Evolutionary conservation across 2,329 filamentous ascomycete species (phyloP).

Genomic region (Dactylellina drechsleri): DNA sequence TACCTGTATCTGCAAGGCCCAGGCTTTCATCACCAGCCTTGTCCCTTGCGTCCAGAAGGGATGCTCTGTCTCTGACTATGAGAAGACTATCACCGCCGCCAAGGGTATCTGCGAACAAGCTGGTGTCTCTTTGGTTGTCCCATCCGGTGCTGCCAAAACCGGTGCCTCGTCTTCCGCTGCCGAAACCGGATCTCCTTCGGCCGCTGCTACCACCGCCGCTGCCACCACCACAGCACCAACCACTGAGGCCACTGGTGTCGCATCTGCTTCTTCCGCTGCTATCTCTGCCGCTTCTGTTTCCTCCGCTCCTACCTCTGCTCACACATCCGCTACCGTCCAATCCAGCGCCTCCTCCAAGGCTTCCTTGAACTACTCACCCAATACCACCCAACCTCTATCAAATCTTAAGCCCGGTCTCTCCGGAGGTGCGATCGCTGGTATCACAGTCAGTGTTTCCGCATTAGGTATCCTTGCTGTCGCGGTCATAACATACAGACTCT

Average conservation of each 20-base stretch:
- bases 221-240: slow-evolving; percentile 36
- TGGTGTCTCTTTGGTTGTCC: slow-evolving; percentile 57
- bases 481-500: no score
- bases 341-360: slow-evolving; percentile 2
- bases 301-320: neutral
- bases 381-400: no score
- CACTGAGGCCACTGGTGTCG: slow-evolving; percentile 27
- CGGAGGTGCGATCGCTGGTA: no score
- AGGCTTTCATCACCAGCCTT: slow-evolving; percentile 65
- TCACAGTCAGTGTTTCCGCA: no score
- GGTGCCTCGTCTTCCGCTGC: slow-evolving; percentile 53
- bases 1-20: slow-evolving; percentile 65
- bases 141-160: neutral
- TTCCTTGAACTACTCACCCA: no score
- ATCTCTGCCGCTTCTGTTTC: slow-evolving; percentile 12
- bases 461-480: no score
- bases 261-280: slow-evolving; percentile 13
- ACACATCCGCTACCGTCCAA: neutral
- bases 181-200: slow-evolving; percentile 40
- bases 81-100: slow-evolving; percentile 55
- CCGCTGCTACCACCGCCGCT: no score
- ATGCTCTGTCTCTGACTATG: slow-evolving; percentile 64
- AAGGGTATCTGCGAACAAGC: slow-evolving; percentile 41
- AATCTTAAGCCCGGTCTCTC: no score
- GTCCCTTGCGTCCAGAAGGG: slow-evolving; percentile 65